A percentile compares a stretch with the other conserved stretches of the same genome.
These are phyloP conservation scores for Lumnitzera racemosa DNA, from an alignment of 345 rosid species.

Conservation along the genomic window DNA sequence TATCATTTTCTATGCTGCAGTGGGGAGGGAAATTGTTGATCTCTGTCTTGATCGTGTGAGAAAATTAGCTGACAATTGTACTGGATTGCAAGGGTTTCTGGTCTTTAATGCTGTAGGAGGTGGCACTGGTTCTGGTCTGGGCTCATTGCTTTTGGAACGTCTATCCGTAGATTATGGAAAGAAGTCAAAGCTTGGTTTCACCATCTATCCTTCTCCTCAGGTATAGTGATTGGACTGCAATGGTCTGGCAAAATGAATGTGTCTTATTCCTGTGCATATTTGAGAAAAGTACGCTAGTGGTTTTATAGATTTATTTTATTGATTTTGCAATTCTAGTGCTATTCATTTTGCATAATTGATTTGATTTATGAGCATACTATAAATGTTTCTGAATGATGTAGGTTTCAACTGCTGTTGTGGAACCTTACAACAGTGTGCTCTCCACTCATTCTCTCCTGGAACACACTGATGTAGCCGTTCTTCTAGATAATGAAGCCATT, in stretches of 20 bases:
- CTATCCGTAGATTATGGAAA: conserved; percentile 85
- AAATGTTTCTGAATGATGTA: conserved; percentile 17
- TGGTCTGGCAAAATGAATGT: background rate
- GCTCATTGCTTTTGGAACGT: conserved; percentile 72
- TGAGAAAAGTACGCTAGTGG: background rate
- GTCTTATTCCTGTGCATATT: background rate
- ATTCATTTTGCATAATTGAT: no score
- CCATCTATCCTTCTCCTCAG: conserved; percentile 82
- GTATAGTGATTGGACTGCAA: conserved; percentile 13
- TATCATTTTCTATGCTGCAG: conserved; percentile 29
- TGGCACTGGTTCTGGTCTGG: conserved; percentile 83
- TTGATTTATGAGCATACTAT: background rate
- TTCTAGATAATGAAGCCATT: conserved; percentile 80
- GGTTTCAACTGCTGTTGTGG: conserved; percentile 86
- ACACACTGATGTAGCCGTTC: conserved; percentile 74
- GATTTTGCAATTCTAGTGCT: no score
- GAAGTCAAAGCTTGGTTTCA: conserved; percentile 82
- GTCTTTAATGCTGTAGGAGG: conserved; percentile 75
- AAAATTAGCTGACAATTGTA: conserved; percentile 80
- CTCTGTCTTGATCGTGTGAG: conserved; percentile 73
- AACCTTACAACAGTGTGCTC: conserved; percentile 77
- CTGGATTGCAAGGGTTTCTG: conserved; percentile 83
- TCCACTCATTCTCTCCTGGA: conserved; percentile 82
- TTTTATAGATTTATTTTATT: background rate
- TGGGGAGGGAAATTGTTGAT: conserved; percentile 83